Conservation (phyloP, 2,329 filamentous ascomycete species). For the Ampelomyces quisqualis region DNA sequence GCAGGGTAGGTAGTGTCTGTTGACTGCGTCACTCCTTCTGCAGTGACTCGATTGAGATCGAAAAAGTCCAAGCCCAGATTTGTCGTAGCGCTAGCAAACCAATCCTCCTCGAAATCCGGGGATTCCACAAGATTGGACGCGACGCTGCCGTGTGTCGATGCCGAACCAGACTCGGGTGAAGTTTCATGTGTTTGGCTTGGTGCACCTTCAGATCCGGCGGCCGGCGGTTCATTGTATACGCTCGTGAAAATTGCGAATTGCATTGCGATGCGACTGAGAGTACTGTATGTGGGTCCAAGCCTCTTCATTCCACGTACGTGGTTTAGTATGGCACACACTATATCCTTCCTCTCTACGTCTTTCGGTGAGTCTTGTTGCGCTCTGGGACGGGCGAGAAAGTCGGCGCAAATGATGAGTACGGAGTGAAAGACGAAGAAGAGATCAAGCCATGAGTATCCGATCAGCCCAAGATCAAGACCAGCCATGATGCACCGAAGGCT, state of each 20-base stretch:
- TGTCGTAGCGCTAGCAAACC: slow-evolving; percentile 22
- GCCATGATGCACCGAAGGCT: slow-evolving; percentile 24
- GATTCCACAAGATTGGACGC: slow-evolving; percentile 11
- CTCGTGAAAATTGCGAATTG: slow-evolving; percentile 30
- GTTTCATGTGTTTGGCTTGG: slow-evolving; percentile 1
- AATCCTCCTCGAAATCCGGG: slow-evolving; percentile 22
- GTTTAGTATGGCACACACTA: slow-evolving; percentile 21
- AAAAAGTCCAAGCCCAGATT: slow-evolving; percentile 26
- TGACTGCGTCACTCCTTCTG: background rate
- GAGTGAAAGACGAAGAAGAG: slow-evolving; percentile 32
- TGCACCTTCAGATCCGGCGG: background rate
- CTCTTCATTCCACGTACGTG: slow-evolving; percentile 17
- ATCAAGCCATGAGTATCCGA: slow-evolving; percentile 25
- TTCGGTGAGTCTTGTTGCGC: slow-evolving; percentile 18
- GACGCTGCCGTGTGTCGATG: slow-evolving; percentile 8
- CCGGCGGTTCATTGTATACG: slow-evolving; percentile 15
- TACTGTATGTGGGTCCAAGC: slow-evolving; percentile 24
- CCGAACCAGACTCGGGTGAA: slow-evolving; percentile 4
- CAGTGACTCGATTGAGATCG: slow-evolving; percentile 11
- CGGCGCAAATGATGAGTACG: slow-evolving; percentile 27
- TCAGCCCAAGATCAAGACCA: slow-evolving; percentile 16
- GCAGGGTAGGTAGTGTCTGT: slow-evolving; percentile 10
- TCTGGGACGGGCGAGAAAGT: slow-evolving; percentile 29
- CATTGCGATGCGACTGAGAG: slow-evolving; percentile 21
- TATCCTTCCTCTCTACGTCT: slow-evolving; percentile 24